A percentile compares a stretch with the other conserved stretches of the same genome.
phyloP scores from a whole-genome alignment of 345 rosid genomes.

The Rhizophora apiculata region DNA sequence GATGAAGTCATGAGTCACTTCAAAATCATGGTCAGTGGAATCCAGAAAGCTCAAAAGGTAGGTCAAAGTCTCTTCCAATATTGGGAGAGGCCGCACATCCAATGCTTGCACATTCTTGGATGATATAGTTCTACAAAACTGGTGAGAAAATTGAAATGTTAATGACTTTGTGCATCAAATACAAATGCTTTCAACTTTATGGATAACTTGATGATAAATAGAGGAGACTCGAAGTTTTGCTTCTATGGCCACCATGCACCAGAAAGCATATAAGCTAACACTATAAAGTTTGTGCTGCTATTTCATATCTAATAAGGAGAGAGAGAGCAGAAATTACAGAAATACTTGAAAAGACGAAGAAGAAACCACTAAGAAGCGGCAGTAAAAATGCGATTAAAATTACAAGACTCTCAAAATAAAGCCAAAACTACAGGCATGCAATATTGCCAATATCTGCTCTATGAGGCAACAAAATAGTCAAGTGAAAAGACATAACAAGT shows the following conservation, averaged over 20 bases:
- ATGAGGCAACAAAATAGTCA: not conserved
- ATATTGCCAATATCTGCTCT: not conserved
- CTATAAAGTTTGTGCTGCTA: constrained; percentile 10
- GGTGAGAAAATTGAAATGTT: constrained; percentile 18
- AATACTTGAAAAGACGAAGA: too few species aligned
- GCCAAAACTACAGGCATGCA: not conserved
- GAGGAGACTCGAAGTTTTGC: not conserved
- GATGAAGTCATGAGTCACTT: constrained; percentile 85
- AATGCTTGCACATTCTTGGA: constrained; percentile 43
- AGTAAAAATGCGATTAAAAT: not conserved
- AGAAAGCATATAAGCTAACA: not conserved
- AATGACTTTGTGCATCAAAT: not conserved
- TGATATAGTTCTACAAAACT: constrained; percentile 96
- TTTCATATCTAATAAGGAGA: not conserved
- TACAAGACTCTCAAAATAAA: not conserved
- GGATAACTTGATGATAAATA: not conserved
- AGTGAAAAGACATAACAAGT: not conserved
- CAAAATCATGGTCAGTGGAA: constrained; percentile 56
- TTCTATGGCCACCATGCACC: too few species aligned
- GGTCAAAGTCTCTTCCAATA: constrained; percentile 65
- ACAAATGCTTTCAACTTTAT: not conserved
- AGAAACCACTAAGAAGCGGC: too few species aligned
- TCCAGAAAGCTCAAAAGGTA: constrained; percentile 66
- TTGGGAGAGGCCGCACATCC: constrained; percentile 74
- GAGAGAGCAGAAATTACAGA: too few species aligned